These are phyloP conservation scores for Phytophthora crassamura DNA, from an alignment of 352 stramenopile genomes.

Conservation along the genomic window DNA sequence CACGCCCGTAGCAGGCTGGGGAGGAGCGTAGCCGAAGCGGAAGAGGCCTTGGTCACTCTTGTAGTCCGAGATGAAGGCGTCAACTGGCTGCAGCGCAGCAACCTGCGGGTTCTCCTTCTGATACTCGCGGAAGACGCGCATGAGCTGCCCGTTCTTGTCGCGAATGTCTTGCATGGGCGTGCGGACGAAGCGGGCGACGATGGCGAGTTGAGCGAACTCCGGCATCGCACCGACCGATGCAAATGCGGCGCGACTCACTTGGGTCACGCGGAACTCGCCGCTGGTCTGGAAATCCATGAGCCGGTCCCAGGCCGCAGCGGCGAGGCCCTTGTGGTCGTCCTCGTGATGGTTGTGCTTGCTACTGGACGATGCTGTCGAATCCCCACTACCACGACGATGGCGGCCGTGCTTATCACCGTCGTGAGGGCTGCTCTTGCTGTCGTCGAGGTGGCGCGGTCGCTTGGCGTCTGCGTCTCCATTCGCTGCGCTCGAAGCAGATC, in stretches of 20 bases:
- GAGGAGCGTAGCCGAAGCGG: constrained; percentile 75
- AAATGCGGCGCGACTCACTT: constrained; percentile 79
- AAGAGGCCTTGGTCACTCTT: constrained; percentile 62
- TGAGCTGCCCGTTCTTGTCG: constrained; percentile 83
- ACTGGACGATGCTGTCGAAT: constrained; percentile 31
- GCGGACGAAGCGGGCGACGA: constrained; percentile 74
- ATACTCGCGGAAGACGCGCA: constrained; percentile 78
- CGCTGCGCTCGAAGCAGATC: constrained; percentile 3
- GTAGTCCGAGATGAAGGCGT: constrained; percentile 51
- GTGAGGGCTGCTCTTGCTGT: constrained; percentile 18
- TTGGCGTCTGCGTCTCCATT: constrained; percentile 31
- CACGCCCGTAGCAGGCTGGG: constrained; percentile 59
- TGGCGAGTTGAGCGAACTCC: constrained; percentile 78
- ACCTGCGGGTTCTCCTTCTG: constrained; percentile 77
- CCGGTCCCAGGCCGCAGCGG: constrained; percentile 72
- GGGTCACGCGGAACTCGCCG: constrained; percentile 66
- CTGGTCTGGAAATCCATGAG: constrained; percentile 77
- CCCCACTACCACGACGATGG: constrained; percentile 30
- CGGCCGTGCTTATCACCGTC: constrained; percentile 33
- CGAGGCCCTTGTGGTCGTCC: constrained; percentile 62
- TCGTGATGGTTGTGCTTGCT: constrained; percentile 28
- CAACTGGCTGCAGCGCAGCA: constrained; percentile 52
- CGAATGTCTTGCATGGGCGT: constrained; percentile 66
- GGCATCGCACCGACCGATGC: constrained; percentile 68
- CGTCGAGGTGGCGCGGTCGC: constrained; percentile 20